Base-by-base conservation (phyloP, 2,329 filamentous ascomycete species). In the Coniochaeta ligniaria region DNA sequence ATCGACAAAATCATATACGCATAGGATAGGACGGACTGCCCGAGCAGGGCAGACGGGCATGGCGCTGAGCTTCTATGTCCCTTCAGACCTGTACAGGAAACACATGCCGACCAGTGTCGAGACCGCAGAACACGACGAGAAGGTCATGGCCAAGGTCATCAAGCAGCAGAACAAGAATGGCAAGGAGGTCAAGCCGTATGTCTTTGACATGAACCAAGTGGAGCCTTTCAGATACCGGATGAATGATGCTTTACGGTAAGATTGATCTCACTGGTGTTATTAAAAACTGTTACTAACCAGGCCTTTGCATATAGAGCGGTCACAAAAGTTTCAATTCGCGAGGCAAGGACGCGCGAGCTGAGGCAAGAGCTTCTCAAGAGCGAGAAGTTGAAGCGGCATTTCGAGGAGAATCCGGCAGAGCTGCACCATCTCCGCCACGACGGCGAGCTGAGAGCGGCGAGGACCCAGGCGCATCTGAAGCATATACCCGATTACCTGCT, bases 201-300 rank as follows among this genome's bases (percentile, higher is more conserved):
- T 89, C 68, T 97, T 99, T 71, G 93, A 97, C 76, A 96, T 96
- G 88, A 87, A 89, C 71, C 91, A 96, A 70, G 87, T 99, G 24
- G 92, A 97, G 66, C 90, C 91, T 3, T 98, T 99, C 79, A 84
- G 94, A 22, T 99, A 99, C 75, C 89, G 95, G 66, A 92, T 96
- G 85, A 90, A 91, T 59, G 95, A 98, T 72, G 95, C 94, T 0
- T 24, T 26, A 31, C 36, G n/a, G 54, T 57, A 57, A 35, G 54
- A n/a, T 38, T 6, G 28, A 9, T 7, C 7, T 6, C 20, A 8
- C 8, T 12, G 16, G 12, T 33, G 7, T 50, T 6, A 1, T n/a
- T 2, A 7, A 22, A 14, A 33, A 31, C n/a, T 9, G 57, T 24
- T 22, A 17, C 57, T 60, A 38, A 61, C 31, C 54, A 28, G 24